Evolutionary conservation across 2,329 filamentous ascomycete genomes (phyloP), one percentile per base, ranked within the genome.

Genomic region (Exophiala viscosa): DNA sequence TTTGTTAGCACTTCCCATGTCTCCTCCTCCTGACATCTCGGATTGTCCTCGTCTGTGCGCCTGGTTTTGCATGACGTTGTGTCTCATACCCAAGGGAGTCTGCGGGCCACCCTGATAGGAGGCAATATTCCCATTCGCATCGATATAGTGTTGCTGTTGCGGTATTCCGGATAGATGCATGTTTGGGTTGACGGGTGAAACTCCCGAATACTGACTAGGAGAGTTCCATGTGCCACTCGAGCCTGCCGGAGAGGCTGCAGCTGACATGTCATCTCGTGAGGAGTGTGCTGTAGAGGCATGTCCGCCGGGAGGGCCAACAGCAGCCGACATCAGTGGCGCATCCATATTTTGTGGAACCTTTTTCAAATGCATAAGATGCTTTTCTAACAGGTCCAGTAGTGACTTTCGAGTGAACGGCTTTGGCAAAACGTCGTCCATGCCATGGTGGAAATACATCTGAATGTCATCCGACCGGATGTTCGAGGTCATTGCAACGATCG

Each of bases 401-500:
- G 87, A 88, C 61, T 90, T 87, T 64, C 87, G 86, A 3, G 93
- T 99, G 68, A 99, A 99, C 0, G 93, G 93, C 67, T 99, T 99
- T 0, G 93, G 92, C 55, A 99, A 75, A 14, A 99, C 92, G 66
- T 96, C 93, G 66, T 96, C 95, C 91, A 99, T 96, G 39, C 92
- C 93, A 73, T 95, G 91, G 64, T 92, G 86, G 74, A 96, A 97
- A 68, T 99, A 99, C 74, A 95, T 91, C 48, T 92, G 88, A 57
- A 97, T 95, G 67, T 99, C 93, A 65, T 96, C 92, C 55, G 90
- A 91, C 60, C 93, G 83, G 60, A 99, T 97, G 67, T 97, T 99
- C 3, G 92, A 96, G 2, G 93, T 99, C 93, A 99, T 97, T 42
- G 93, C 93, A 53, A 99, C 89, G 64, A 99, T 95, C 0, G 93